Evolutionary conservation across 164 flowering plant genomes (phyloP), one percentile per base, ranked within the genome.

Genomic region (Berberis vulgaris): DNA sequence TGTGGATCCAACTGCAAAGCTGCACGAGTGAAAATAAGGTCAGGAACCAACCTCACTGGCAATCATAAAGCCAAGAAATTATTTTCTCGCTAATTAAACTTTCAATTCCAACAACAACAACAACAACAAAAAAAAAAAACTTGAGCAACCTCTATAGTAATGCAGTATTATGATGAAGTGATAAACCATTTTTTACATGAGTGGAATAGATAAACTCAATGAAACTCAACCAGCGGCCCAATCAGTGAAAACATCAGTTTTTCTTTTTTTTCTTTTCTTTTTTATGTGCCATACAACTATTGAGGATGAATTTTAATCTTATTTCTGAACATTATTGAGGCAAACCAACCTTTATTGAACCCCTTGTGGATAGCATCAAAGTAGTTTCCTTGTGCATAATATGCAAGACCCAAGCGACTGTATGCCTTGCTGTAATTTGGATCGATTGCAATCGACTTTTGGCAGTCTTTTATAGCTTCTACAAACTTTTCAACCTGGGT

Each of bases 1-100:
- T 78, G 75, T 57, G 98, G 98, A 76, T 91, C 98, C 82, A 91
- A 74, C 44, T 70, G 84, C 70, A 89, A 72, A 46, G 96, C 98
- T 91, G 89, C 80, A 79, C 43, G 70, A 59, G 57, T 46, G n/a
- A 56, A 10, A 46, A 10, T 59, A 8, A 39, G 13, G 41, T 62
- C 41, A 58, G 46, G 43, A 65, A 45, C 60, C 47, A 13, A 46
- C 43, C n/a, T 65, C 45, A 66, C 38, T 8, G 49, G 57, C 57
- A 41, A 58, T 47, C 40, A 43, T 9, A 3, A 44, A 63, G 39
- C 11, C 6, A 52, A 9, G 11, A n/a, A 7, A 3, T 3, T 26
- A 26, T 26, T 26, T 26, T 26, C 26, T 26, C 26, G 26, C 11
- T 52, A 3, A 8, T 46, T 46, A 5, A 5, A 46, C 49, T 5